A percentile compares a stretch with the other conserved stretches of the same genome.
Evolutionary conservation across 106 monocot species (phyloP).

Genomic region (Hemerocallis citrina): DNA sequence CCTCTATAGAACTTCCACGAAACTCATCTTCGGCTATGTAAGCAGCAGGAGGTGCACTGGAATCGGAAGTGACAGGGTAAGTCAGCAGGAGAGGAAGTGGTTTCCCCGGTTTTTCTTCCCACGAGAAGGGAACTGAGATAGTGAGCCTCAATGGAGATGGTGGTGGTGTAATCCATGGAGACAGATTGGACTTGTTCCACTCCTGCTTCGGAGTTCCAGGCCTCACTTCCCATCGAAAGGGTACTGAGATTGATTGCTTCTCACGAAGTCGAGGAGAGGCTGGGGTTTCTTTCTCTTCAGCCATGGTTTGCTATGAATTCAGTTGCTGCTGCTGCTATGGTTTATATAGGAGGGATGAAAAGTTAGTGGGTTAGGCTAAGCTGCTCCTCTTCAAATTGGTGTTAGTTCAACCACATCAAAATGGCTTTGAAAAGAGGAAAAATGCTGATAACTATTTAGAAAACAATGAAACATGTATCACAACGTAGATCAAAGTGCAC

Average conservation of each 20-base stretch:
- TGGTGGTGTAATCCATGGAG: not conserved
- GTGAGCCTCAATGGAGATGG: constrained; percentile 35
- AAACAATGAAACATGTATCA: not conserved
- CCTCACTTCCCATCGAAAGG: constrained; percentile 64
- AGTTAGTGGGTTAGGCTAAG: constrained; percentile 22
- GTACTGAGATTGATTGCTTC: constrained; percentile 50
- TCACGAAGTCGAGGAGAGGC: constrained; percentile 9
- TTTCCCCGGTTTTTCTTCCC: constrained; percentile 72
- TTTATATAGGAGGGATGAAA: constrained; percentile 13
- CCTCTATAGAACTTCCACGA: constrained; percentile 13
- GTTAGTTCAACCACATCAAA: constrained; percentile 36
- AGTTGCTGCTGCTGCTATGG: not conserved
- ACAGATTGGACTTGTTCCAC: constrained; percentile 20
- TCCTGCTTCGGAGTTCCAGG: constrained; percentile 52
- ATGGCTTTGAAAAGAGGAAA: constrained; percentile 8
- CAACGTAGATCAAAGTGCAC: not conserved
- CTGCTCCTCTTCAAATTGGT: constrained; percentile 31
- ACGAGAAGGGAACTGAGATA: constrained; percentile 55
- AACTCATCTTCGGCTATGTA: constrained; percentile 9
- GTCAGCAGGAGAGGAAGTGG: constrained; percentile 13
- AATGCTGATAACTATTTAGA: no score
- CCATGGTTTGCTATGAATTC: constrained; percentile 11
- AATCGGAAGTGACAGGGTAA: not conserved
- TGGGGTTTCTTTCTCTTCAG: constrained; percentile 8
- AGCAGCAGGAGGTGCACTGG: constrained; percentile 15